Base-by-base conservation (phyloP, 495 filamentous ascomycete species). In the Penicillium malachiteum region DNA sequence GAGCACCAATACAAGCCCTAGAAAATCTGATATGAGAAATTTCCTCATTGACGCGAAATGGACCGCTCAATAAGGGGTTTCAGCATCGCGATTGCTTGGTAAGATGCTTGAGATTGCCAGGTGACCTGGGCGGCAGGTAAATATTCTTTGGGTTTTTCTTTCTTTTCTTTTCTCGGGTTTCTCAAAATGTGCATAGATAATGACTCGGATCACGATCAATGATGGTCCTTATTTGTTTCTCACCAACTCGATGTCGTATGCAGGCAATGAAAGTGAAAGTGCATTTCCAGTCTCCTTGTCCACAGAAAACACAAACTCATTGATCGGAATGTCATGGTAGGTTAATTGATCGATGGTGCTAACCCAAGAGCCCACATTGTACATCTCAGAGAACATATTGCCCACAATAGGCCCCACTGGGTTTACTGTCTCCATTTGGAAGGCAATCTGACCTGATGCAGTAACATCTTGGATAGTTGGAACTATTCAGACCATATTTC, bases 281-380 rank as follows among this genome's bases (percentile, higher is more conserved):
- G 69, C 73, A 37, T 56, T 63, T 6, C 73, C 69, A 6, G 38
- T 48, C 34, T 67, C 42, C 14, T 50, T 52, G 35, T 66, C 60
- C 12, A 72, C 52, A 31, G 73, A 62, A 62, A 76, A 75, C 5
- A 75, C 63, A 50, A 75, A 71, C 13, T 69, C 56, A 21, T 60
- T 59, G 16, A 66, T 45, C 16, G 60, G 59, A 16, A 64, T 37
- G 9, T 63, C 68, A 11, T 55, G 64, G 49, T 70, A 74, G 6
- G 55, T 58, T 7, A 48, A 14, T 9, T 14, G 38, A 57, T 75
- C 69, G 8, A 70, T 55, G 7, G 37, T 39, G 21, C 33, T 9
- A 62, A n/a, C 64, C 64, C 71, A 57, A 62, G 65, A 44, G 6
- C 43, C 48, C 11, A 55, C 31, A 55, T 51, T 39, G 18, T 59